Evolutionary conservation across 2,329 filamentous ascomycete genomes (phyloP).

Genomic region (Trichophyton equinum): DNA sequence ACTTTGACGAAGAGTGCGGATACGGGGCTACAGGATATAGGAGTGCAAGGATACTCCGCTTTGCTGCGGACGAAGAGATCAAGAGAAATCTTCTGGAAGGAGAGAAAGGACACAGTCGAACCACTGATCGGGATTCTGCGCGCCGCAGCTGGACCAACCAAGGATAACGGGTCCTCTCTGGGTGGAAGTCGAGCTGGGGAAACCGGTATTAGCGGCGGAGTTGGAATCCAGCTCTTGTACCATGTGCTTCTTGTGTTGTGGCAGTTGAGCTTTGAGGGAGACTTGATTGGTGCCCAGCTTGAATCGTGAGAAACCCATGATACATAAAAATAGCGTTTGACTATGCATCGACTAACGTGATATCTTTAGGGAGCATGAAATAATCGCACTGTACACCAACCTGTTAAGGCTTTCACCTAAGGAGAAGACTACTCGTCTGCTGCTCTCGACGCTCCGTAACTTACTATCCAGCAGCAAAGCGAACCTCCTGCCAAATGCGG

Average conservation of each 20-base stretch:
- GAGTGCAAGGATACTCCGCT: conserved; percentile 79
- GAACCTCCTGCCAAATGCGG: conserved; percentile 63
- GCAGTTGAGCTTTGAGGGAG: conserved; percentile 85
- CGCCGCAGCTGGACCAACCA: conserved; percentile 59
- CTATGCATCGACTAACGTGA: conserved; percentile 8
- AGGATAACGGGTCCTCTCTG: conserved; percentile 51
- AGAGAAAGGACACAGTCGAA: conserved; percentile 68
- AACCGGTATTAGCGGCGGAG: conserved; percentile 53
- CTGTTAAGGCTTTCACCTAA: conserved; percentile 87
- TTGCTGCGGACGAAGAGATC: conserved; percentile 64
- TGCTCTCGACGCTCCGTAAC: conserved; percentile 81
- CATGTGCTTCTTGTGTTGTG: conserved; percentile 87
- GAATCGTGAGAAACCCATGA: conserved; percentile 53
- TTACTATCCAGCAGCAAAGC: conserved; percentile 62
- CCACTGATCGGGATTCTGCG: conserved; percentile 72
- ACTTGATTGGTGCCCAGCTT: conserved; percentile 60
- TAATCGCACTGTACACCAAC: conserved; percentile 82
- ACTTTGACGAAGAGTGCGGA: conserved; percentile 73
- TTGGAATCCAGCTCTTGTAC: conserved; percentile 62
- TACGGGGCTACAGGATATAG: conserved; percentile 86
- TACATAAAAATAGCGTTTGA: conserved; percentile 13
- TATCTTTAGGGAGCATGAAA: conserved; percentile 65
- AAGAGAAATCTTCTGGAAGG: conserved; percentile 78
- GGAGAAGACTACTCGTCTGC: conserved; percentile 89
- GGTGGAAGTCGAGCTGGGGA: conserved; percentile 56